Evolutionary conservation across 1,284 basidiomycete species (phyloP), one percentile per base, ranked within the genome.

Genomic region (Leccinum subrobustum): DNA sequence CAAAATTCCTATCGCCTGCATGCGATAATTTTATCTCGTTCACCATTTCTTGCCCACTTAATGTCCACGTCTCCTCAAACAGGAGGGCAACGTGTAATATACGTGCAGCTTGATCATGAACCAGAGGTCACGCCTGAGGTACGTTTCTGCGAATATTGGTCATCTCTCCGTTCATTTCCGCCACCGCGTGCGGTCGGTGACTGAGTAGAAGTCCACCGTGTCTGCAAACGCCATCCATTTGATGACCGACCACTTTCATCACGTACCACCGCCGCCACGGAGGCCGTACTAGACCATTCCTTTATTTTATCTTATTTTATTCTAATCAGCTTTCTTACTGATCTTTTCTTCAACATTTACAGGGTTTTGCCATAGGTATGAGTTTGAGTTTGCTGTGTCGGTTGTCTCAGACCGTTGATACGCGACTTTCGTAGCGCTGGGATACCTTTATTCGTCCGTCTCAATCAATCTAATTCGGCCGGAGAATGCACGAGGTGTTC

Each of bases 71-170:
- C 89, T 61, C 82, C 86, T 62, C 83, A 80, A 75, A 61, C 84
- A 70, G 80, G 79, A 64, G 84, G 82, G 20, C 84, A 87, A 69
- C 82, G 85, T 63, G 78, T 81, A 62, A 84, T 95, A 65, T 89
- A 88, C 71, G 84, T 94, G 59, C 82, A 86, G 63, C 78, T 94
- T 65, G 86, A 89, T 64, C 85, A 88, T 65, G 87, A 89, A 65
- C 89, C 88, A 61, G 88, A 91, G 74, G 85, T 95, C 61, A 92
- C 90, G 25, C 84, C 87, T 70, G 91, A 94, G 81, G 92, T 92
- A 75, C 63, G 87, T 77, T 44, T 62, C 33, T 61, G 33, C 54
- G 66, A 57, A 62, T 58, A 62, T 55, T 63, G 54, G 60, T 63
- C 62, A 53, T 62, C 56, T 65, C 60, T 68, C 63, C 62, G 63